Evolutionary conservation across 192 early-diverging fungal species (phyloP).

Genomic region (Coemansia sp.): DNA sequence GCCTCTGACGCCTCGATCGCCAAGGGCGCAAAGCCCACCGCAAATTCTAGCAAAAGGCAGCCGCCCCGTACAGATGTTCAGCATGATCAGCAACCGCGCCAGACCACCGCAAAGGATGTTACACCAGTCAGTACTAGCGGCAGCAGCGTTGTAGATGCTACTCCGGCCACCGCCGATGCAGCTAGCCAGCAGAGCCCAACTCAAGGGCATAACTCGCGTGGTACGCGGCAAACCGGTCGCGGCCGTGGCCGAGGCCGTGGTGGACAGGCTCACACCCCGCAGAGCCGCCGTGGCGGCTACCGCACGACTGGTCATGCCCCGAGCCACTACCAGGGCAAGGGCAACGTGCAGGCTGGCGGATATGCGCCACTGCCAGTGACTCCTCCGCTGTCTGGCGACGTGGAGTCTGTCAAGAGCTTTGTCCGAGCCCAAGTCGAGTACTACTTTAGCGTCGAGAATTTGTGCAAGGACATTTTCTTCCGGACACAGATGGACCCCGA

Average conservation of each 20-base stretch:
- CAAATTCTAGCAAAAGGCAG: conserved; percentile 18
- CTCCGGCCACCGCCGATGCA: conserved; percentile 1
- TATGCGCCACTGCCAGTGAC: conserved; percentile 38
- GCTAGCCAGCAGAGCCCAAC: conserved; percentile 16
- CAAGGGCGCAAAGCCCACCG: conserved; percentile 15
- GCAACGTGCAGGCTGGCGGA: conserved; percentile 50
- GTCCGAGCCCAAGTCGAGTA: conserved; percentile 74
- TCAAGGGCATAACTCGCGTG: conserved; percentile 26
- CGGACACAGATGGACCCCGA: conserved; percentile 88
- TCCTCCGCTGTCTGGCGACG: conserved; percentile 46
- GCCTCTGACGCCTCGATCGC: background rate
- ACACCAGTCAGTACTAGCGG: conserved; percentile 1
- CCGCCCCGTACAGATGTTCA: conserved; percentile 11
- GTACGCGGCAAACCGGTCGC: conserved; percentile 24
- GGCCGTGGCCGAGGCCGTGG: conserved; percentile 45
- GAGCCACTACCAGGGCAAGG: conserved; percentile 56
- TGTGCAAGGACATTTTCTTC: conserved; percentile 96
- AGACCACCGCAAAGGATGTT: background rate
- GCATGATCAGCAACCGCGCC: conserved; percentile 12
- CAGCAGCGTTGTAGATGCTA: conserved; percentile 5
- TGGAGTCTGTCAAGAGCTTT: conserved; percentile 45
- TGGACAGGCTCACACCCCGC: conserved; percentile 4
- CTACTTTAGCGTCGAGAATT: conserved; percentile 97
- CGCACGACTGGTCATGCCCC: conserved; percentile 46
- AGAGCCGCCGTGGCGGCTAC: conserved; percentile 34